phyloP scores from a whole-genome alignment of 106 monocot genomes.

The Hemerocallis citrina region DNA sequence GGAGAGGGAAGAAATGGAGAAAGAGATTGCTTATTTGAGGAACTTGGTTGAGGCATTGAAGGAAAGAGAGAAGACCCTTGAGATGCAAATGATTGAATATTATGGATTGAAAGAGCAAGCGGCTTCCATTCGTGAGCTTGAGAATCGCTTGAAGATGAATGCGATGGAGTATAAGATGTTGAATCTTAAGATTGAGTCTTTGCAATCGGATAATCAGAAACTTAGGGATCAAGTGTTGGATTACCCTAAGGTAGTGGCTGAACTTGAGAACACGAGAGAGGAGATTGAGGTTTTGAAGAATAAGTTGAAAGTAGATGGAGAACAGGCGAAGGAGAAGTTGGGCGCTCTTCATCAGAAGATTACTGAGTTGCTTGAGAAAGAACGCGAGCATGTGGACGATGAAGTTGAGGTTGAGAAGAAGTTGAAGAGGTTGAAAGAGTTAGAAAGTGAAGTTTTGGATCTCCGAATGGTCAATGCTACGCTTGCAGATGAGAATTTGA shows the following conservation, averaged over 20 bases:
- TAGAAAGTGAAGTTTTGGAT: constrained; percentile 36
- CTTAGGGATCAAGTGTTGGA: constrained; percentile 35
- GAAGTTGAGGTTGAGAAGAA: constrained; percentile 28
- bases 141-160: constrained; percentile 32
- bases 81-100: constrained; percentile 44
- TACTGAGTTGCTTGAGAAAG: constrained; percentile 14
- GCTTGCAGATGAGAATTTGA: constrained; percentile 48
- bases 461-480: constrained; percentile 36
- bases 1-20: constrained; percentile 17
- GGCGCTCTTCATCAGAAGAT: constrained; percentile 30
- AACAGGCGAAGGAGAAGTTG: constrained; percentile 34
- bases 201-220: constrained; percentile 54
- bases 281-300: constrained; percentile 33
- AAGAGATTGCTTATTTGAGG: constrained; percentile 33
- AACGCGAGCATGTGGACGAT: constrained; percentile 13
- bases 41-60: constrained; percentile 27
- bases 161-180: constrained; percentile 30
- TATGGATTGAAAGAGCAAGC: constrained; percentile 49
- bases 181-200: constrained; percentile 32
- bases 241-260: constrained; percentile 8
- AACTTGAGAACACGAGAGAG: constrained; percentile 33
- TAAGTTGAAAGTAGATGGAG: constrained; percentile 30
- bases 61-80: constrained; percentile 40
- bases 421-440: constrained; percentile 31
- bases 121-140: constrained; percentile 31